Base-by-base conservation (phyloP, 1,284 basidiomycete genomes). In the Melanopsichium pennsylvanicum region DNA sequence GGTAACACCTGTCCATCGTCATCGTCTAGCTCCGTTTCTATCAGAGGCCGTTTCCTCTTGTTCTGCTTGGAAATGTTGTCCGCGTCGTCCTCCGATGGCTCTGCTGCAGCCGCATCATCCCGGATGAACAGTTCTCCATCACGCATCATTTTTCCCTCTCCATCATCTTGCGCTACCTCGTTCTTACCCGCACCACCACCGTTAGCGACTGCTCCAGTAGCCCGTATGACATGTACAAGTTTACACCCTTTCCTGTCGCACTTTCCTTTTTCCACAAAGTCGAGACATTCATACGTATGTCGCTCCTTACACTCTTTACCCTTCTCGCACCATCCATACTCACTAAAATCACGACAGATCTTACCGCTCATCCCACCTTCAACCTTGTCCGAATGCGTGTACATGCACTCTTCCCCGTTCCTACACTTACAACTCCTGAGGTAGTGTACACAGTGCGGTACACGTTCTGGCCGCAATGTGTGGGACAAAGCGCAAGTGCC, bases 361-460 rank as follows among this genome's bases (percentile, higher is more conserved):
- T 52, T 54, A 7, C 71, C 68, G 3, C 33, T 8, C 18, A 39
- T 23, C 8, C 52, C 60, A 1, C 62, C 56, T 7, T 23, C 16
- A 8, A 66, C 22, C 23, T 44, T 41, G 26, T 51, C 46, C 22
- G 72, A 50, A 40, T 81, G 78, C 5, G 69, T 70, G 39, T 80
- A 81, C 18, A 60, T 16, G 37, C 79, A 81, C 23, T 48, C 35
- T 4, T 71, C 64, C 22, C 74, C 76, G 29, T 78, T 75, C n/a
- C 76, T 57, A 34, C 79, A 80, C 9, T 55, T 23, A 5, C 71
- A 58, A 0, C 51, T 36, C 1, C 74, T 38, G 13, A 76, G 46
- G 31, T 61, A 81, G 45, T 80, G 78, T 1, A 75, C 74, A 36
- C 79, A 81, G 44, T 80, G 75, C 26, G 79, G 79, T n/a, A 70